A percentile compares a stretch with the other conserved stretches of the same genome.
These are phyloP conservation scores for Dioscorea cayenensis DNA, from an alignment of 116 monocot genomes.

Conservation along the genomic window DNA sequence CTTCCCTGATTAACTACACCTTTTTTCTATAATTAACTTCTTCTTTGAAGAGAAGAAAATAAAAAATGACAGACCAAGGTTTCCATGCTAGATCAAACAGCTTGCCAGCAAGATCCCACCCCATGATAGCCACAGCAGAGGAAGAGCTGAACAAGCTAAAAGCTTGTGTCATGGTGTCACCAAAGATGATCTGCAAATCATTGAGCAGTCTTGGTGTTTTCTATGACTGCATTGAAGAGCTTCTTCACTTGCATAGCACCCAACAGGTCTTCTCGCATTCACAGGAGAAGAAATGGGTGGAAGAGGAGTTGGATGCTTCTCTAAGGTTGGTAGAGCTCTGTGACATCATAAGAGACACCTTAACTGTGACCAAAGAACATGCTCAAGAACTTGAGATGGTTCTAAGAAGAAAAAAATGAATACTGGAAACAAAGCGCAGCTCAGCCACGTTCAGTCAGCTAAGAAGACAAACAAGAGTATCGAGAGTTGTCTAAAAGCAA, in stretches of 20 bases:
- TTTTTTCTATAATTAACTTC: neutral
- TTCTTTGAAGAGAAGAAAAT: neutral
- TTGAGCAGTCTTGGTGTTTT: constrained; percentile 18
- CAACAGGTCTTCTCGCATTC: constrained; percentile 11
- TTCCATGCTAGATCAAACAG: neutral
- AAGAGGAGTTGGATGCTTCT: constrained; percentile 29
- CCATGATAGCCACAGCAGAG: constrained; percentile 2
- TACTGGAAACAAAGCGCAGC: neutral
- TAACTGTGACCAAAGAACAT: constrained; percentile 10
- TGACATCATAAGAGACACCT: neutral
- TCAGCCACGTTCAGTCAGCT: constrained; percentile 1
- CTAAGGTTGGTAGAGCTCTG: neutral
- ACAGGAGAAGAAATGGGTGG: constrained; percentile 10
- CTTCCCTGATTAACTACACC: neutral
- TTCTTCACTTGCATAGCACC: constrained; percentile 26
- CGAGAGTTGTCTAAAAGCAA: too few relatives aligned
- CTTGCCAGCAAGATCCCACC: constrained; percentile 1
- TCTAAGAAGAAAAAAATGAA: constrained; percentile 18
- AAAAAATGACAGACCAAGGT: neutral
- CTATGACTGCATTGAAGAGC: constrained; percentile 26
- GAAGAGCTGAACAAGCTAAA: constrained; percentile 21
- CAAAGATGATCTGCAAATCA: constrained; percentile 8
- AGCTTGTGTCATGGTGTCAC: neutral
- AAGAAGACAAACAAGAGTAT: constrained; percentile 15
- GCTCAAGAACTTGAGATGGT: constrained; percentile 15